phyloP scores from a whole-genome alignment of 2,329 filamentous ascomycete genomes.

The Aspergillus viridinutans region DNA sequence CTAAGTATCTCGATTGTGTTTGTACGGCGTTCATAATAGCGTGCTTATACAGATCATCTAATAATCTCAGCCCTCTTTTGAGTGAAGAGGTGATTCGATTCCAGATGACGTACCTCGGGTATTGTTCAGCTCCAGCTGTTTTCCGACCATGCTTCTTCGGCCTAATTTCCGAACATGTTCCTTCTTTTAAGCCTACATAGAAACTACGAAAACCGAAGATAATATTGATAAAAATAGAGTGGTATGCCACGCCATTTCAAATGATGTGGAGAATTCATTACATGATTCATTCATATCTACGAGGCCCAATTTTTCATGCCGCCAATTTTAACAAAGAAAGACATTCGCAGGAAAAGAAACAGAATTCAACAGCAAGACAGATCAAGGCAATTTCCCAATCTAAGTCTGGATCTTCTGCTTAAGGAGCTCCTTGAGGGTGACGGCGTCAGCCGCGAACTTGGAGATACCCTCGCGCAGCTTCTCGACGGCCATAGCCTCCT shows the following conservation, averaged over 20 bases:
- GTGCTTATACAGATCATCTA: too few relatives aligned
- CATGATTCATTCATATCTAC: slow-evolving; percentile 24
- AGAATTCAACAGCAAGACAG: slow-evolving; percentile 3
- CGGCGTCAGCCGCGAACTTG: slow-evolving; percentile 95
- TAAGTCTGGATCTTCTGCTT: slow-evolving; percentile 70
- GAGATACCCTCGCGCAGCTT: slow-evolving; percentile 99
- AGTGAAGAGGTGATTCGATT: background rate
- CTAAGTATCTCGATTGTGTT: background rate
- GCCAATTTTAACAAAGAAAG: slow-evolving; percentile 21
- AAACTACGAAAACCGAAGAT: background rate
- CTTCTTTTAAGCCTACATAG: background rate
- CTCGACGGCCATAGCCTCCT: slow-evolving; percentile 98
- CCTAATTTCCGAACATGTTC: background rate
- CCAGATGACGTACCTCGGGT: background rate
- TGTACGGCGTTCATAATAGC: too few relatives aligned
- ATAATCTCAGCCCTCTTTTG: background rate
- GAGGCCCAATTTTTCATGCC: slow-evolving; percentile 17
- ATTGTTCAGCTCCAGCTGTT: background rate
- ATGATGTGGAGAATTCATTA: slow-evolving; percentile 8
- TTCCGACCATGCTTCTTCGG: background rate
- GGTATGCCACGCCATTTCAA: background rate
- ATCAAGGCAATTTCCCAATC: slow-evolving; percentile 4
- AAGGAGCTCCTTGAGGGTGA: slow-evolving; percentile 89
- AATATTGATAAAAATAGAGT: background rate
- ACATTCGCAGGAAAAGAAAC: slow-evolving; percentile 8